Percentiles rank a stretch among this genome's conserved stretches.
phyloP scores from a whole-genome alignment of 2,329 filamentous ascomycete species.

The Aspergillus latus region DNA sequence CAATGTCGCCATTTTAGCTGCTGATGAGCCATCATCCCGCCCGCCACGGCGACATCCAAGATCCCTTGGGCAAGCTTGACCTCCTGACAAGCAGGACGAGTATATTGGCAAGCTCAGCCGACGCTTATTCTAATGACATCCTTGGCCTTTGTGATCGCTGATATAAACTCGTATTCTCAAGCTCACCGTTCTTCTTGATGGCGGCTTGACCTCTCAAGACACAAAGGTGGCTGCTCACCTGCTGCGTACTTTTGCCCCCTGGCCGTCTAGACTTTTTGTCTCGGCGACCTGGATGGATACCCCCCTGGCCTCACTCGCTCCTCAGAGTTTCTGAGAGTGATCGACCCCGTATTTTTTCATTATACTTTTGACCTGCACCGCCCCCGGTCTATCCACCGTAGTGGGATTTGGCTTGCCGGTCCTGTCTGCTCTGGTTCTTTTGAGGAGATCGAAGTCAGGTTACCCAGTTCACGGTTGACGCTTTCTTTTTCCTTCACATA shows the following conservation, averaged over 20 bases:
- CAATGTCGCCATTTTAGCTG: constrained; percentile 14
- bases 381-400: no score
- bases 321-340: not conserved
- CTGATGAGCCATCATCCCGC: constrained; percentile 11
- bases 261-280: not conserved
- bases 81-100: not conserved
- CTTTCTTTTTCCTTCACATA: no score
- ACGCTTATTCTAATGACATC: constrained; percentile 11
- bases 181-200: not conserved
- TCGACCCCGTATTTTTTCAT: not conserved
- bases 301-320: not conserved
- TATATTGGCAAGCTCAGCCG: constrained; percentile 4
- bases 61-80: constrained; percentile 6
- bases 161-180: not conserved
- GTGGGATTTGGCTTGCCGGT: no score
- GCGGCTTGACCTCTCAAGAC: not conserved
- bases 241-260: not conserved
- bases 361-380: no score
- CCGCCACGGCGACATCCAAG: constrained; percentile 1
- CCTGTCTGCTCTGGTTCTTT: no score
- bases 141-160: no score
- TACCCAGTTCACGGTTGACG: no score
- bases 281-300: not conserved
- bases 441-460: no score
- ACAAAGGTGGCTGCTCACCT: not conserved